A percentile compares a stretch with the other conserved stretches of the same genome.
phyloP scores from a whole-genome alignment of 805 yeast genomes.

The Ogataea degrootiae region DNA sequence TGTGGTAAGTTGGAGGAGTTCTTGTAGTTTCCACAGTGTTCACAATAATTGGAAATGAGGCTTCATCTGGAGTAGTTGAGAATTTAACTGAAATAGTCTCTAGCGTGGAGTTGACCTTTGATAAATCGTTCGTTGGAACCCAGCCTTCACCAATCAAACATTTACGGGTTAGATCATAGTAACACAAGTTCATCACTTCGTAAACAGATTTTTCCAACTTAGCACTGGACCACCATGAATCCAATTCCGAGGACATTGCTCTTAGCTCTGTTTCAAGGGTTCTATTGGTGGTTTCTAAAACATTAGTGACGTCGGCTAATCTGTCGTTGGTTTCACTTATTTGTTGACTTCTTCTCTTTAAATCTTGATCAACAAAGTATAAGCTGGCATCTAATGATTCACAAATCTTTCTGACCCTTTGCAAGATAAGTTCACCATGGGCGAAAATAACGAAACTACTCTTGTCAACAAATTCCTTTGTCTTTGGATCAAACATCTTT shows the following conservation, averaged over 20 bases:
- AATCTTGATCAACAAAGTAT: conserved; percentile 51
- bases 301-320: conserved; percentile 47
- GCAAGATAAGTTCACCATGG: conserved; percentile 74
- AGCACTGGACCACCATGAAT: conserved; percentile 50
- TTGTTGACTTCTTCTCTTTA: conserved; percentile 34
- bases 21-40: conserved; percentile 67
- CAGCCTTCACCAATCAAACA: conserved; percentile 71
- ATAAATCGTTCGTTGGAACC: conserved; percentile 58
- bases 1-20: conserved; percentile 92
- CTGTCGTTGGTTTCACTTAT: conserved; percentile 42
- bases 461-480: conserved; percentile 58
- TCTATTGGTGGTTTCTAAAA: conserved; percentile 43
- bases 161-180: conserved; percentile 61
- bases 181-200: conserved; percentile 58
- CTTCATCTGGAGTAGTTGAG: conserved; percentile 18
- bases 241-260: conserved; percentile 58
- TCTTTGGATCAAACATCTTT: conserved; percentile 57
- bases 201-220: conserved; percentile 56
- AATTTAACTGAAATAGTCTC: conserved; percentile 32
- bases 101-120: conserved; percentile 39
- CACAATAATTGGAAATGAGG: conserved; percentile 32
- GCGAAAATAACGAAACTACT: conserved; percentile 85
- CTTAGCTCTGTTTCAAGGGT: conserved; percentile 61
- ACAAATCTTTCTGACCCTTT: conserved; percentile 74
- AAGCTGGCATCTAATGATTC: conserved; percentile 86